These are phyloP conservation scores for Magnaporthales sp. DNA, from an alignment of 2,329 filamentous ascomycete species.

Conservation along the genomic window DNA sequence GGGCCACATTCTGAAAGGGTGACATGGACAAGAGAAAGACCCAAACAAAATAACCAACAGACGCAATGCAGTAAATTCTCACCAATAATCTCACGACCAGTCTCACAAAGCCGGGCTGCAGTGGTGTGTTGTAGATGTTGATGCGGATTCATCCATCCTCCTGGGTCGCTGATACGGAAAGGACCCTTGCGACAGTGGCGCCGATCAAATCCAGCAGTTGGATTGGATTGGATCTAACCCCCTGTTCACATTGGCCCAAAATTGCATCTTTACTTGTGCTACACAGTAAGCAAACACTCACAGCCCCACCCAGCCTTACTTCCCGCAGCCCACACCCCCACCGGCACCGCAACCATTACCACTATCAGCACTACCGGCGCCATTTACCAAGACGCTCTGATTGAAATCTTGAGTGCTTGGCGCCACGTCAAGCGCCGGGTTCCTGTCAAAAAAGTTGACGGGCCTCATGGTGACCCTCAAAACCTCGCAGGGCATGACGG, in stretches of 20 bases:
- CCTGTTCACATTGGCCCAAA: neutral
- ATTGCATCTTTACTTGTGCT: neutral
- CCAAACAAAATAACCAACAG: neutral
- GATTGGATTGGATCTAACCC: neutral
- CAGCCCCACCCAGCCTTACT: neutral
- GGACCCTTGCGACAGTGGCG: neutral
- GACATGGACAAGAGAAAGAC: neutral
- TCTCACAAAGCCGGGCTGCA: neutral
- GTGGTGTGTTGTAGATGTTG: too few relatives aligned
- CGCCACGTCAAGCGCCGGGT: slow-evolving; percentile 41
- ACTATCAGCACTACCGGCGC: neutral
- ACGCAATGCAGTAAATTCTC: too few relatives aligned
- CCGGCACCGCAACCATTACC: neutral
- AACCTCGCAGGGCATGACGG: slow-evolving; percentile 57
- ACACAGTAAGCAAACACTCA: neutral
- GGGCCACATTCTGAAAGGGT: neutral
- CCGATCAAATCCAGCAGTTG: neutral
- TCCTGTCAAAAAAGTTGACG: slow-evolving; percentile 42
- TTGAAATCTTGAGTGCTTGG: slow-evolving; percentile 34
- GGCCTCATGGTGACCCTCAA: slow-evolving; percentile 39
- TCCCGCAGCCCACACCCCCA: neutral
- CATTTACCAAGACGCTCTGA: slow-evolving; percentile 22
- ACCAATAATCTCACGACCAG: too few relatives aligned
- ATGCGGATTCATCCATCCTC: neutral
- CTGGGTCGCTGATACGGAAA: neutral